phyloP scores from a whole-genome alignment of 2,329 filamentous ascomycete genomes.

The Neopestalotiopsis sp. region DNA sequence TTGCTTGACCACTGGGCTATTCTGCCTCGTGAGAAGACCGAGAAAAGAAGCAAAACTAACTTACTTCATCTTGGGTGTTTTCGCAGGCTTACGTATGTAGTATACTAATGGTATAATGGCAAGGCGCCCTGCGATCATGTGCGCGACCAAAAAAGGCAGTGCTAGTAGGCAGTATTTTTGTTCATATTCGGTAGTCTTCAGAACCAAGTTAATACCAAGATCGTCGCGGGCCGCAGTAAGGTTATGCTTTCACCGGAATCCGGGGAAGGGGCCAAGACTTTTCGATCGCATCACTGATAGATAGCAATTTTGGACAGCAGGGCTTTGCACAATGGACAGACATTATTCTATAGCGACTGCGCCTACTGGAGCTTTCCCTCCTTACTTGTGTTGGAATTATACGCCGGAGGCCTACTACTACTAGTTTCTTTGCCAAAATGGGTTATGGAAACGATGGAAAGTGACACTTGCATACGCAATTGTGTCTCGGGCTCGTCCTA shows the following conservation, averaged over 20 bases:
- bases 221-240: background rate
- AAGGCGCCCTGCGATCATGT: background rate
- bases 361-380: background rate
- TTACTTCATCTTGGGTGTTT: too few species aligned
- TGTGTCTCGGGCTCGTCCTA: conserved; percentile 8
- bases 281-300: too few species aligned
- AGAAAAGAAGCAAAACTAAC: background rate
- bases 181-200: background rate
- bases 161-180: background rate
- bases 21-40: background rate
- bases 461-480: too few species aligned
- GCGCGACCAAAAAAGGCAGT: background rate
- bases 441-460: too few species aligned
- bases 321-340: background rate
- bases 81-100: background rate
- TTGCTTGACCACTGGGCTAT: background rate
- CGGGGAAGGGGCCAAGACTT: background rate
- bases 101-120: background rate
- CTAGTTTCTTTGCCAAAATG: too few species aligned
- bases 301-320: too few species aligned
- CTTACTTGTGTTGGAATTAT: too few species aligned
- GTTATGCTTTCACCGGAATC: background rate
- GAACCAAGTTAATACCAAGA: background rate
- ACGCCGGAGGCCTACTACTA: too few species aligned
- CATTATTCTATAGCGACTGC: background rate